Conservation (phyloP, 164 flowering plant species). For the Stephania japonica region DNA sequence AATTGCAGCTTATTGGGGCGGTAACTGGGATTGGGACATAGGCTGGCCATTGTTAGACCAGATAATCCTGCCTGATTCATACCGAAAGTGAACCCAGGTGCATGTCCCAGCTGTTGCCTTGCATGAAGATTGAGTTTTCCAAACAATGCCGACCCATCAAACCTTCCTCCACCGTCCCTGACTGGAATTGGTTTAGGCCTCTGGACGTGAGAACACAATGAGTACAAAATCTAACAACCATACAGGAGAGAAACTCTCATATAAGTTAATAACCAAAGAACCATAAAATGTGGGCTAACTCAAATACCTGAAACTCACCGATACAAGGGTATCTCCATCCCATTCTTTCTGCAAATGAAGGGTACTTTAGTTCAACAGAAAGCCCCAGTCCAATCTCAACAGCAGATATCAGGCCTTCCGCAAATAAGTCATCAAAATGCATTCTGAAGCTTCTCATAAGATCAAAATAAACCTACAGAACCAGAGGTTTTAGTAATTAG, state of each 20-base stretch:
- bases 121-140: slow-evolving; percentile 34
- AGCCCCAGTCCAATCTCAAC: no score
- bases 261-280: slow-evolving; percentile 1
- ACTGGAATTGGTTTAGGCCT: slow-evolving; percentile 53
- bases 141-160: slow-evolving; percentile 36
- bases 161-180: slow-evolving; percentile 37
- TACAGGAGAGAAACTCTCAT: no score
- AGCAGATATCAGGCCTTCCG: no score
- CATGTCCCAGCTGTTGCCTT: slow-evolving; percentile 41
- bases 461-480: no score
- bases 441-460: no score
- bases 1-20: slow-evolving; percentile 30
- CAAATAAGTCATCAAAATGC: no score
- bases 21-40: slow-evolving; percentile 24
- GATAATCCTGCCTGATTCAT: slow-evolving; percentile 46
- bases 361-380: no score
- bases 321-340: no score
- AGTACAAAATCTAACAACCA: no score
- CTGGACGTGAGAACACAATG: slow-evolving; percentile 9
- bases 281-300: no score
- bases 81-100: slow-evolving; percentile 49
- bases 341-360: slow-evolving; percentile 63
- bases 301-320: no score
- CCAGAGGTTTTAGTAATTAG: no score
- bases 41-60: slow-evolving; percentile 49